phyloP scores from a whole-genome alignment of 306 rosid genomes.

The Castanea mollissima region DNA sequence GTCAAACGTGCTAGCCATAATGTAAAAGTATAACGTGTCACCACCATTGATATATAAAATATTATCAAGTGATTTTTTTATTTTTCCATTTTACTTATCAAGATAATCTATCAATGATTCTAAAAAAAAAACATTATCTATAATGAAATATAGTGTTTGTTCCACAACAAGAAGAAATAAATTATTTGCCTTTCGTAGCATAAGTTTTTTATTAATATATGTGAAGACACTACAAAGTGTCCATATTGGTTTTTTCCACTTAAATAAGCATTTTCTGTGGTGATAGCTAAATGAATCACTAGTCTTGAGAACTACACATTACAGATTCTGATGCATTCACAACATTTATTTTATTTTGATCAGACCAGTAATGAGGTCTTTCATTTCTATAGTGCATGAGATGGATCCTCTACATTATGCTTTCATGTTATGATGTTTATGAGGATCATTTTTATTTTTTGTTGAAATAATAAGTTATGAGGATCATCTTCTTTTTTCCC shows the following conservation, averaged over 20 bases:
- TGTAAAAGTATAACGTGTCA: neutral
- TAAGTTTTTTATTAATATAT: neutral
- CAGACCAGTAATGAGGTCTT: neutral
- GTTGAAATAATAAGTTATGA: too few species aligned
- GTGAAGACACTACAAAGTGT: neutral
- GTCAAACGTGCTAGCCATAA: neutral
- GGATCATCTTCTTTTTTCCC: neutral
- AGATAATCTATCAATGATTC: too few species aligned
- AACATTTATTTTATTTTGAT: neutral
- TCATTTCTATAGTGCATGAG: neutral
- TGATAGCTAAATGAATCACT: too few species aligned
- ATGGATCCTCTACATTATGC: constrained; percentile 19
- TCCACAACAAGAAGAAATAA: neutral
- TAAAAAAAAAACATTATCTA: too few species aligned
- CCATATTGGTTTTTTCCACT: neutral
- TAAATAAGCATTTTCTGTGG: neutral
- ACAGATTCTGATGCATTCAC: neutral
- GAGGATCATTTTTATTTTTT: constrained; percentile 1
- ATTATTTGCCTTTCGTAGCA: neutral
- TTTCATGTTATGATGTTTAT: constrained; percentile 13
- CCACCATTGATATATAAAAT: neutral
- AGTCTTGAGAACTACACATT: neutral
- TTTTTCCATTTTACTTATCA: too few species aligned
- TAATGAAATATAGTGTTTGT: too few species aligned
- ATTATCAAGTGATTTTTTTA: too few species aligned